Conservation (phyloP, 192 early-diverging fungal genomes). For the Coemansia furcata region DNA sequence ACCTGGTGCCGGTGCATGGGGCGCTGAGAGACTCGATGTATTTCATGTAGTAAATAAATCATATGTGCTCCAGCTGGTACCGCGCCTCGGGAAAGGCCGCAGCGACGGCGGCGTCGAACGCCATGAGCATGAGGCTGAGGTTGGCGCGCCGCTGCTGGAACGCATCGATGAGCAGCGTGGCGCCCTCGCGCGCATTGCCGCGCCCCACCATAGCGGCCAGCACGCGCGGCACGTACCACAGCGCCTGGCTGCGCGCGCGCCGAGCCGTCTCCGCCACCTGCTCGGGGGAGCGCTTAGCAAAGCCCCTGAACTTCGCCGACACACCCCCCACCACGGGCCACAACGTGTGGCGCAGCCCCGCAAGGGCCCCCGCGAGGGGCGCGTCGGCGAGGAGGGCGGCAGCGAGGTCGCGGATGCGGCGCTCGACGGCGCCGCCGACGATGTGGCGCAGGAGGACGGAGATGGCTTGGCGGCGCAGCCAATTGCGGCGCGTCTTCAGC, state of each 20-base stretch:
- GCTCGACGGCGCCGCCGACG: constrained; percentile 83
- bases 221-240: constrained; percentile 65
- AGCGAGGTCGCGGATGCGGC: constrained; percentile 46
- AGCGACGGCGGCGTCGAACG: constrained; percentile 71
- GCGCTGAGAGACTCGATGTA: constrained; percentile 33
- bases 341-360: constrained; percentile 31
- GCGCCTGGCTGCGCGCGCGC: constrained; percentile 56
- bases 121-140: constrained; percentile 70
- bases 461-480: constrained; percentile 83
- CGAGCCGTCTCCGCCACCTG: constrained; percentile 11
- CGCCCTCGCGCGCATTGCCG: constrained; percentile 77
- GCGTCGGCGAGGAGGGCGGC: constrained; percentile 14
- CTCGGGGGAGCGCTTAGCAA: constrained; percentile 13
- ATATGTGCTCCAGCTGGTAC: constrained; percentile 12
- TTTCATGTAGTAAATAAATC: constrained; percentile 15
- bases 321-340: constrained; percentile 21
- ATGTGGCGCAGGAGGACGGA: constrained; percentile 83
- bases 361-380: constrained; percentile 19
- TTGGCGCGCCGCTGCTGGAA: constrained; percentile 79
- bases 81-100: constrained; percentile 71
- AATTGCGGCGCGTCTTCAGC: constrained; percentile 82
- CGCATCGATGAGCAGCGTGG: constrained; percentile 61
- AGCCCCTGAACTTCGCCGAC: constrained; percentile 7
- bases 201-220: constrained; percentile 78
- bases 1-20: constrained; percentile 31